Evolutionary conservation across 192 early-diverging fungal genomes (phyloP).

Genomic region (Dimargaris xerosporica): DNA sequence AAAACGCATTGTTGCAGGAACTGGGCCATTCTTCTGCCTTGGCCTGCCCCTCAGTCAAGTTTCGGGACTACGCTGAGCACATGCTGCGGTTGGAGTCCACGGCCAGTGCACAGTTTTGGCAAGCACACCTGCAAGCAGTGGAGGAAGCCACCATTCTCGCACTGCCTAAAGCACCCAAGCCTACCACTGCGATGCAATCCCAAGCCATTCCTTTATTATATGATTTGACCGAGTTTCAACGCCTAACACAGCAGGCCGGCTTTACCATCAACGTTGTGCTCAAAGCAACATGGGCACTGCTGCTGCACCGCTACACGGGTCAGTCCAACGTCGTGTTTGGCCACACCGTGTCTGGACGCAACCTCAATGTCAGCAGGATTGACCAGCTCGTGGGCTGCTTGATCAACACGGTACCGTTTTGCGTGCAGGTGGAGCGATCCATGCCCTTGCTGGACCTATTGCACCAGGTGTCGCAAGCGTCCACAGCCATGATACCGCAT

Average conservation of each 20-base stretch:
- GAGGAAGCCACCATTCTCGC: neutral
- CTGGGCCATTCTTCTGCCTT: neutral
- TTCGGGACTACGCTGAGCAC: neutral
- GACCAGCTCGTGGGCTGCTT: constrained; percentile 4
- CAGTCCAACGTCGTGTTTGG: constrained; percentile 6
- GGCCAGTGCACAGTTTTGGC: neutral
- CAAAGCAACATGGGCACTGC: neutral
- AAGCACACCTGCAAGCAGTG: neutral
- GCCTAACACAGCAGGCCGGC: neutral
- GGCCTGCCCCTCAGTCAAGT: neutral
- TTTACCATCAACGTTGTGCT: neutral
- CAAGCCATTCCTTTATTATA: neutral
- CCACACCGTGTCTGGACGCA: neutral
- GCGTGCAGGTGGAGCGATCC: neutral
- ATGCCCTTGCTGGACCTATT: neutral
- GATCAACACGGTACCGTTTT: constrained; percentile 3
- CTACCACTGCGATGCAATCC: neutral
- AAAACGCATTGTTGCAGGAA: neutral
- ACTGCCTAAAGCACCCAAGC: neutral
- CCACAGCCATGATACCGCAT: neutral
- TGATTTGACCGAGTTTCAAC: neutral
- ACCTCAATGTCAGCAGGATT: neutral
- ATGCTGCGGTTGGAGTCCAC: neutral
- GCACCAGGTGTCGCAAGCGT: neutral
- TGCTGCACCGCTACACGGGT: neutral